phyloP scores from a whole-genome alignment of 768 basidiomycete genomes.

The Leucocoprinus leucothites region DNA sequence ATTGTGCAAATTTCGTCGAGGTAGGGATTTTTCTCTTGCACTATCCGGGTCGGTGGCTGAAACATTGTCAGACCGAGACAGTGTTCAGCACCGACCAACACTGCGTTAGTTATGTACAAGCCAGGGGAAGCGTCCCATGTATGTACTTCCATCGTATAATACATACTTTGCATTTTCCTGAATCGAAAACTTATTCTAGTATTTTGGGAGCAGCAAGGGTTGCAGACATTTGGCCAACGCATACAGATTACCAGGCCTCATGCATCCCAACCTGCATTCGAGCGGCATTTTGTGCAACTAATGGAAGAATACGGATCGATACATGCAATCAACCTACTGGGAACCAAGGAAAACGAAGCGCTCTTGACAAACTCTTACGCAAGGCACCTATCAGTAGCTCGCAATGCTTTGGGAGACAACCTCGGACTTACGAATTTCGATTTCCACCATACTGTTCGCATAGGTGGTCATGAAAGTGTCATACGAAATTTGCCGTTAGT shows the following conservation, averaged over 20 bases:
- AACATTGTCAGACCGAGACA: conserved; percentile 71
- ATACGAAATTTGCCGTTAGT: conserved; percentile 65
- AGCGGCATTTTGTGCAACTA: conserved; percentile 86
- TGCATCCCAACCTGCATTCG: conserved; percentile 96
- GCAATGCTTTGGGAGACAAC: conserved; percentile 58
- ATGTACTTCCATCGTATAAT: conserved; percentile 34
- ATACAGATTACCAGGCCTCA: conserved; percentile 96
- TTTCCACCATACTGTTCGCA: conserved; percentile 81
- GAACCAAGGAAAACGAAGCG: conserved; percentile 89
- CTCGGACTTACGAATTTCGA: conserved; percentile 88
- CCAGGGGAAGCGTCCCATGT: conserved; percentile 95
- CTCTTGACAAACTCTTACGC: conserved; percentile 80
- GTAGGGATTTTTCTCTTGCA: conserved; percentile 33
- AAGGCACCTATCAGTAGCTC: conserved; percentile 71
- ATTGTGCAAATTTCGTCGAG: conserved; percentile 97
- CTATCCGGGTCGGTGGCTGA: conserved; percentile 15
- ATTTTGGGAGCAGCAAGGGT: conserved; percentile 98
- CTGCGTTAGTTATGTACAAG: conserved; percentile 90
- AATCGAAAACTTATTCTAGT: conserved; percentile 44
- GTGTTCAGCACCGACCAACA: conserved; percentile 84
- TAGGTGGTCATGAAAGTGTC: conserved; percentile 86
- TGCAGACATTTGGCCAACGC: conserved; percentile 91
- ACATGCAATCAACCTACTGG: conserved; percentile 90
- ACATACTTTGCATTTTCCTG: too few relatives aligned
- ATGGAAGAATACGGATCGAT: conserved; percentile 81